phyloP scores from a whole-genome alignment of 768 basidiomycete species.

The Tylopilus subfusipes region DNA sequence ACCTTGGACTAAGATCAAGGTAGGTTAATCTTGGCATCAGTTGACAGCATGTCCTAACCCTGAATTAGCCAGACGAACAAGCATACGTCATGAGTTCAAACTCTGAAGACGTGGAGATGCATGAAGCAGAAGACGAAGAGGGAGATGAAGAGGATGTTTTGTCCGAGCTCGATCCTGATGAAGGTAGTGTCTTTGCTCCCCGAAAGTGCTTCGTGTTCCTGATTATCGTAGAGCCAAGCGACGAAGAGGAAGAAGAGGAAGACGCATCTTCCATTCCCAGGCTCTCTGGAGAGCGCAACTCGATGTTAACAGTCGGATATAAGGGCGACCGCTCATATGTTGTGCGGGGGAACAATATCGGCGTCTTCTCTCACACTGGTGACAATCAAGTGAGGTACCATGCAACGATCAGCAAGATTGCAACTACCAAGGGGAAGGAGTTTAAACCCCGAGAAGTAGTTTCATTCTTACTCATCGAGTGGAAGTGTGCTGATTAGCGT shows the following conservation, averaged over 20 bases:
- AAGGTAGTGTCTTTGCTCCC: slow-evolving; percentile 41
- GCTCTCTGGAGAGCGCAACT: slow-evolving; percentile 67
- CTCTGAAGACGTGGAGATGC: slow-evolving; percentile 87
- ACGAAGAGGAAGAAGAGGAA: slow-evolving; percentile 37
- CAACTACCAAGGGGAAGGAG: slow-evolving; percentile 72
- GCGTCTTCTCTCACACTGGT: slow-evolving; percentile 76
- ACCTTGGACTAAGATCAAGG: slow-evolving; percentile 81
- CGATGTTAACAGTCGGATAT: slow-evolving; percentile 90
- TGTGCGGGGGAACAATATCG: slow-evolving; percentile 86
- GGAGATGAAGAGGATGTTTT: slow-evolving; percentile 77
- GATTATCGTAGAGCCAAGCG: slow-evolving; percentile 44
- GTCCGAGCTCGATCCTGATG: slow-evolving; percentile 60
- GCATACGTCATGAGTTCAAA: slow-evolving; percentile 74
- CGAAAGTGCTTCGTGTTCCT: not conserved
- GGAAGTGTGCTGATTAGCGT: slow-evolving; percentile 6
- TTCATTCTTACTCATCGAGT: slow-evolving; percentile 4
- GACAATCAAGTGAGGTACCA: slow-evolving; percentile 76
- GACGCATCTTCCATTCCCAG: slow-evolving; percentile 37
- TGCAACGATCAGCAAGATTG: slow-evolving; percentile 81
- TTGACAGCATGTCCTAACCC: not conserved
- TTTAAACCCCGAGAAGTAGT: slow-evolving; percentile 85
- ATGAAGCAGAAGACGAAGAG: slow-evolving; percentile 66
- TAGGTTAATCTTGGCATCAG: slow-evolving; percentile 24
- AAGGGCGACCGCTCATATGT: slow-evolving; percentile 94
- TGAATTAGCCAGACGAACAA: slow-evolving; percentile 72